Evolutionary conservation across 805 yeast species (phyloP).

Genomic region (Naumovozyma baii): DNA sequence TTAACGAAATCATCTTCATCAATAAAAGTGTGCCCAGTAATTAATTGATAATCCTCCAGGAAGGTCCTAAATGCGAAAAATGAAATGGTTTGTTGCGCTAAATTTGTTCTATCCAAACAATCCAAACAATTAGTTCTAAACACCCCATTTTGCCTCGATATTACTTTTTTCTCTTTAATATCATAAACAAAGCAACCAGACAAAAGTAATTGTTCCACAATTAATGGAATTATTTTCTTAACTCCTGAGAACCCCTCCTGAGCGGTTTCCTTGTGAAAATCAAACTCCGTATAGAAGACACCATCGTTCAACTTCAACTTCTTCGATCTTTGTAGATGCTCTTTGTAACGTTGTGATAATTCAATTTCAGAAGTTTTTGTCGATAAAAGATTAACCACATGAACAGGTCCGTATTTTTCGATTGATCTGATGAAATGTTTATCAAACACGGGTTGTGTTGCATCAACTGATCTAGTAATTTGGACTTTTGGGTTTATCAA

Average conservation of each 20-base stretch:
- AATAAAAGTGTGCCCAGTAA: constrained; percentile 13
- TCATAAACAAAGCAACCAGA: constrained; percentile 82
- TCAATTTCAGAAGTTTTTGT: constrained; percentile 71
- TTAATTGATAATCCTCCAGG: constrained; percentile 34
- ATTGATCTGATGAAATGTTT: constrained; percentile 65
- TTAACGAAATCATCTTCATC: constrained; percentile 47
- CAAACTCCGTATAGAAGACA: constrained; percentile 68
- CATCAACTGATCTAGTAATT: constrained; percentile 80
- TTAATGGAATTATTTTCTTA: constrained; percentile 48
- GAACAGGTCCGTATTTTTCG: constrained; percentile 76
- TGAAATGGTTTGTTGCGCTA: constrained; percentile 78
- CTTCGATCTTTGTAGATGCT: constrained; percentile 42
- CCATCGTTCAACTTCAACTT: constrained; percentile 22
- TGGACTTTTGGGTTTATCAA: constrained; percentile 84
- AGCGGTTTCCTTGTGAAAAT: constrained; percentile 89
- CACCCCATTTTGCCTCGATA: constrained; percentile 78
- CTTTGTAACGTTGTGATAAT: constrained; percentile 54
- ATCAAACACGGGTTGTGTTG: constrained; percentile 83
- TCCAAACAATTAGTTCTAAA: constrained; percentile 92
- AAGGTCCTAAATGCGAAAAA: constrained; percentile 55
- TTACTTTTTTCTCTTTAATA: constrained; percentile 39
- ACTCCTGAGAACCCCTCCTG: constrained; percentile 85
- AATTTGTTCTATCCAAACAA: constrained; percentile 88
- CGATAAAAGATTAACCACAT: constrained; percentile 78
- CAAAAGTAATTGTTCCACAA: constrained; percentile 57